Evolutionary conservation across 495 filamentous ascomycete species (phyloP), one percentile per base, ranked within the genome.

Genomic region (Entonaema liquescens): DNA sequence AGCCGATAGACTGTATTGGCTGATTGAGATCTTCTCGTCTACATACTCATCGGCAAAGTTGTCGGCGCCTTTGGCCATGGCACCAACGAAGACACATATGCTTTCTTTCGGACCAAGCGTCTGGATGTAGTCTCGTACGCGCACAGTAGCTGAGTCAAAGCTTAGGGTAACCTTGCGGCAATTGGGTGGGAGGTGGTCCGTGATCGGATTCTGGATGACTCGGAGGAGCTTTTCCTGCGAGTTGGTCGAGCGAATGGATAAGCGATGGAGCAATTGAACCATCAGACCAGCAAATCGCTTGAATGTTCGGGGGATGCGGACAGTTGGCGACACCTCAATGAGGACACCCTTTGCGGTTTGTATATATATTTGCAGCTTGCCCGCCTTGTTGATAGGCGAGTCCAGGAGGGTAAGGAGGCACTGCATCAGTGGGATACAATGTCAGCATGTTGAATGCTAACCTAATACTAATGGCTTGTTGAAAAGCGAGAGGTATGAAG

Each of bases 221-320:
- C 95, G 95, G 58, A 99, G 87, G 33, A 99, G 89, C 82, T 99
- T 99, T 81, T 99, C 95, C 72, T 97, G 93, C 8, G 94, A 97
- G 72, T 94, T 93, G 70, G 93, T 94, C 54, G 94, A 97, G 72
- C 95, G 92, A 76, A 99, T 99, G 31, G 93, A 95, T 29, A 97
- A 89, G 31, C 93, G 92, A 80, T 99, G 95, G 13, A 99, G 90
- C n/a, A 98, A 87, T 82, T 99, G 95, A 38, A 99, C 95, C 95
- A 98, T 99, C 68, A 98, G 83, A 77, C 95, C 95, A 29, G 95
- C 95, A 75, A 98, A 99, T 50, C 95, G 94, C 85, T 99, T 99
- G 84, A 99, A 99, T 0, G 95, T 99, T 69, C 95, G 90, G 28
- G 95, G 95, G 68, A 99, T 98, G 67, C 95, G 93, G 42, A 99